Evolutionary conservation across 2,329 filamentous ascomycete species (phyloP).

Genomic region (Penicillium sp.): DNA sequence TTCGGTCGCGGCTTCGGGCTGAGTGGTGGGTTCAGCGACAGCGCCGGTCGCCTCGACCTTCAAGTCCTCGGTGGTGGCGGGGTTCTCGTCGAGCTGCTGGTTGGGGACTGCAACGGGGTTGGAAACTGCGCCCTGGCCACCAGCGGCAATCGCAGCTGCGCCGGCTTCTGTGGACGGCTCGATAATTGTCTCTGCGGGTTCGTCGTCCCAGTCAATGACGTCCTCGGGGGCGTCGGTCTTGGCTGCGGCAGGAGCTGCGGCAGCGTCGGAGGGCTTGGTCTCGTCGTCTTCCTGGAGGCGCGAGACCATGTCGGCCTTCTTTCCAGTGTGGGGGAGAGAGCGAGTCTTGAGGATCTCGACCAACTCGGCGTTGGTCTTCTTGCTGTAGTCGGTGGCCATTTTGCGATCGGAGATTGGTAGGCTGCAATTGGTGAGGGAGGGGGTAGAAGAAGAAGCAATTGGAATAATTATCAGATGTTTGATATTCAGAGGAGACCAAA

Average conservation of each 20-base stretch:
- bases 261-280: slow-evolving; percentile 25
- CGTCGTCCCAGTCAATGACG: slow-evolving; percentile 49
- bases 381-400: slow-evolving; percentile 49
- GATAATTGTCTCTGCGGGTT: slow-evolving; percentile 29
- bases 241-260: slow-evolving; percentile 23
- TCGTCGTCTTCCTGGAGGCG: slow-evolving; percentile 48
- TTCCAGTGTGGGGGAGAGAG: slow-evolving; percentile 49
- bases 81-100: slow-evolving; percentile 39
- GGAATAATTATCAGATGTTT: not conserved
- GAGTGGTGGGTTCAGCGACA: slow-evolving; percentile 19
- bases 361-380: slow-evolving; percentile 52
- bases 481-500: not conserved
- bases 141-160: slow-evolving; percentile 39
- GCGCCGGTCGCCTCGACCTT: slow-evolving; percentile 35
- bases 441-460: not conserved
- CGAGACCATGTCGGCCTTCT: slow-evolving; percentile 52
- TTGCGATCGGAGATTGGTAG: slow-evolving; percentile 10
- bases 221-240: slow-evolving; percentile 40
- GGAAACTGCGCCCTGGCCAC: slow-evolving; percentile 38
- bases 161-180: slow-evolving; percentile 35
- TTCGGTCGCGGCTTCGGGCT: slow-evolving; percentile 24
- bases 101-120: slow-evolving; percentile 44
- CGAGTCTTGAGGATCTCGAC: slow-evolving; percentile 52
- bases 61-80: slow-evolving; percentile 40
- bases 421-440: not conserved